phyloP scores from a whole-genome alignment of 2,329 filamentous ascomycete species.

The Arthroderma sp. region DNA sequence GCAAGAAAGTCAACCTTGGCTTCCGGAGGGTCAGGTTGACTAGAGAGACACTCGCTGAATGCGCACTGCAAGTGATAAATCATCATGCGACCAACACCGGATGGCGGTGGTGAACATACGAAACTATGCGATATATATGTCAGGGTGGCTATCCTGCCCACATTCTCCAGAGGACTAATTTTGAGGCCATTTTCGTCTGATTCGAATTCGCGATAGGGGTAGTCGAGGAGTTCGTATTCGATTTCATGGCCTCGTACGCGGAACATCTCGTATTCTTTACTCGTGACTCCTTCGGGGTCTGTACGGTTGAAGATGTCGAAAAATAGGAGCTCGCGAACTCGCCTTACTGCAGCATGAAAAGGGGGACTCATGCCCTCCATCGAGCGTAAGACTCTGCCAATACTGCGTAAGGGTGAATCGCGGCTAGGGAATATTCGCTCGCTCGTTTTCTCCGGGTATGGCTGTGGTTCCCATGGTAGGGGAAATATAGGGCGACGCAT shows the following conservation, averaged over 20 bases:
- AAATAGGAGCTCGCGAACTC: slow-evolving; percentile 21
- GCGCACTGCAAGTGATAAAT: slow-evolving; percentile 19
- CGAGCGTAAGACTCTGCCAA: slow-evolving; percentile 18
- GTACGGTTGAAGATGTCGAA: slow-evolving; percentile 18
- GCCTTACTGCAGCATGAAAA: slow-evolving; percentile 16
- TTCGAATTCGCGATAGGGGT: slow-evolving; percentile 17
- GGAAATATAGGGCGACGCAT: slow-evolving; percentile 23
- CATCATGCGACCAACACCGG: slow-evolving; percentile 22
- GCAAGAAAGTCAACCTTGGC: slow-evolving; percentile 16
- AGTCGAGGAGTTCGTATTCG: slow-evolving; percentile 27
- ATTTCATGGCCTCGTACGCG: slow-evolving; percentile 22
- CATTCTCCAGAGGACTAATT: slow-evolving; percentile 17
- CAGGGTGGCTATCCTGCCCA: slow-evolving; percentile 20
- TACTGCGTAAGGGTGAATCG: slow-evolving; percentile 14
- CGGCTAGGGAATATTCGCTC: slow-evolving; percentile 18
- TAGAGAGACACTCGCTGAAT: slow-evolving; percentile 12
- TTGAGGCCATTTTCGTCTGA: neutral
- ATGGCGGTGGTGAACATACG: slow-evolving; percentile 22
- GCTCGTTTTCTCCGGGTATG: slow-evolving; percentile 17
- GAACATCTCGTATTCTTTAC: slow-evolving; percentile 21
- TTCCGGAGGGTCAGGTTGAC: slow-evolving; percentile 9
- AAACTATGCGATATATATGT: slow-evolving; percentile 21
- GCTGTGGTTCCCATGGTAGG: slow-evolving; percentile 21
- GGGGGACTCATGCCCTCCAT: slow-evolving; percentile 18
- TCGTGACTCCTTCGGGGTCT: slow-evolving; percentile 13